A percentile compares a stretch with the other conserved stretches of the same genome.
Evolutionary conservation across 176 grass and related monocot genomes (phyloP).

Genomic region (Lolium perenne): DNA sequence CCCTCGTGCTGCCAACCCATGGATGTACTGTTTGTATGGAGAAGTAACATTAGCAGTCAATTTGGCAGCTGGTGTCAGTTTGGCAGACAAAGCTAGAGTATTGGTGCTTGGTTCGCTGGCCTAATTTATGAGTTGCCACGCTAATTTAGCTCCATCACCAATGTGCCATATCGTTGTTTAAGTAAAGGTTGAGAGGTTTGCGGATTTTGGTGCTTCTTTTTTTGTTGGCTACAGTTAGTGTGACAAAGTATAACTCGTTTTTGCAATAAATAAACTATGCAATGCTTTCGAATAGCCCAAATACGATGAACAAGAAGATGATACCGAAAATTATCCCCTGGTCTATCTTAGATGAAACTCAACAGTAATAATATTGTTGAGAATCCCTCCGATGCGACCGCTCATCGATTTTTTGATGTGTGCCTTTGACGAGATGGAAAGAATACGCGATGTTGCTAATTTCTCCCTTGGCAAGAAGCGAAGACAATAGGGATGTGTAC

Average conservation of each 20-base stretch:
- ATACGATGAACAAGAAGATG: not conserved
- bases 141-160: not conserved
- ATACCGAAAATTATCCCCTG: not conserved
- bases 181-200: not conserved
- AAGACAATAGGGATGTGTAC: slow-evolving; percentile 36
- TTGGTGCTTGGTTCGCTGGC: too few species aligned
- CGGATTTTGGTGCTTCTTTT: not conserved
- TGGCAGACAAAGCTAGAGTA: too few species aligned
- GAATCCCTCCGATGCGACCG: not conserved
- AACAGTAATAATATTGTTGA: not conserved
- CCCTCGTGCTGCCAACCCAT: slow-evolving; percentile 83
- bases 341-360: not conserved
- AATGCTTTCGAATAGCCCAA: not conserved
- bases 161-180: not conserved
- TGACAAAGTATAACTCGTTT: not conserved
- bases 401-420: not conserved
- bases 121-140: not conserved
- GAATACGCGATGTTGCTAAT: not conserved
- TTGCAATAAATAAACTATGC: not conserved
- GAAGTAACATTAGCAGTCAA: not conserved
- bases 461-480: not conserved
- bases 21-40: slow-evolving; percentile 66
- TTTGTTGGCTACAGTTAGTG: not conserved
- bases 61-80: not conserved
- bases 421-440: not conserved